These are phyloP conservation scores for Exophiala spinifera DNA, from an alignment of 2,329 filamentous ascomycete species.

Conservation along the genomic window DNA sequence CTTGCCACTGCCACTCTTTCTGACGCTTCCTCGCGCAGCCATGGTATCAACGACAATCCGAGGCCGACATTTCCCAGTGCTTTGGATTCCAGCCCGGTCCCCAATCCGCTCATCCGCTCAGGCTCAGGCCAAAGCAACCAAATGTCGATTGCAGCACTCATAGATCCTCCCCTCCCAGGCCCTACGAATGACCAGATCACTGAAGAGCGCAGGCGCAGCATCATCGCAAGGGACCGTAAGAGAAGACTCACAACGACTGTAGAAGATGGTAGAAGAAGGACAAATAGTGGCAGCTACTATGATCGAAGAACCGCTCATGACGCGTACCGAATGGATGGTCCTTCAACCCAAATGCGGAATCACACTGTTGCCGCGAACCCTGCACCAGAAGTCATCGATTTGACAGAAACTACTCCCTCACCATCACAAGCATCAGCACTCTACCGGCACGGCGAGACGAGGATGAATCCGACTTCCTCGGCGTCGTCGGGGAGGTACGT, in stretches of 20 bases:
- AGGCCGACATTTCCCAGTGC: constrained; percentile 3
- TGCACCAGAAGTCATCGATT: constrained; percentile 26
- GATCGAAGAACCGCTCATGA: constrained; percentile 20
- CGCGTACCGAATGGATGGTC: constrained; percentile 19
- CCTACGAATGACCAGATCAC: constrained; percentile 18
- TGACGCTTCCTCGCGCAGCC: neutral
- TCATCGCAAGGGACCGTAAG: constrained; percentile 39
- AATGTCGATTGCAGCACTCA: constrained; percentile 9
- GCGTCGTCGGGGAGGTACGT: constrained; percentile 46
- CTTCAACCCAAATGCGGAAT: constrained; percentile 32
- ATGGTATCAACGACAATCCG: constrained; percentile 4
- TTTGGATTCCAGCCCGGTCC: constrained; percentile 6
- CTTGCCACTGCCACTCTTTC: constrained; percentile 2
- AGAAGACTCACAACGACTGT: constrained; percentile 40
- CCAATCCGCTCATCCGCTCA: constrained; percentile 4
- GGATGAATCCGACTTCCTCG: constrained; percentile 15
- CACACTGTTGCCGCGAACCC: constrained; percentile 8
- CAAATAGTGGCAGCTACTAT: constrained; percentile 24
- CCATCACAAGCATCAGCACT: constrained; percentile 20
- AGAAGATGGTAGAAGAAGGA: constrained; percentile 30
- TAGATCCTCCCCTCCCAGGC: constrained; percentile 18
- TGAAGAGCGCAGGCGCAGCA: constrained; percentile 24
- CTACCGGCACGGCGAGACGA: constrained; percentile 8
- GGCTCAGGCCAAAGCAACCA: constrained; percentile 6
- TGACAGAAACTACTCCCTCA: constrained; percentile 31